phyloP scores from a whole-genome alignment of 2,329 filamentous ascomycete species.

The Curvularia verruculosa region DNA sequence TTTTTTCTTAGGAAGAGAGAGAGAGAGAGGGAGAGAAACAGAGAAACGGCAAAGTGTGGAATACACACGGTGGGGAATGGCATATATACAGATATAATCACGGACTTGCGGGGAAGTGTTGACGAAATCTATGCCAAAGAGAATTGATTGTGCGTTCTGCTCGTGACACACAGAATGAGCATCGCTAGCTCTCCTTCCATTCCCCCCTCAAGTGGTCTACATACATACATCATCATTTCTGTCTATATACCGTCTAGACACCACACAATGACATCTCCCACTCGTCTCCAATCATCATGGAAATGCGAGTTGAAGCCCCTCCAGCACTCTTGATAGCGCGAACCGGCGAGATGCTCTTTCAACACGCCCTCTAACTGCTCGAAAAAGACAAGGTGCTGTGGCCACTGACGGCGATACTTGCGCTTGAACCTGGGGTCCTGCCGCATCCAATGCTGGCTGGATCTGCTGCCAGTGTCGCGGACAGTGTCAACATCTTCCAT shows the following conservation, averaged over 20 bases:
- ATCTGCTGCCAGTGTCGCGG: constrained; percentile 24
- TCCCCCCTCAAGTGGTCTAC: not conserved
- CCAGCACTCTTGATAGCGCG: constrained; percentile 63
- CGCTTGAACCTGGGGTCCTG: constrained; percentile 32
- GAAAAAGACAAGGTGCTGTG: constrained; percentile 61
- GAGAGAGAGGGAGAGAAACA: too few relatives aligned
- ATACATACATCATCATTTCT: not conserved
- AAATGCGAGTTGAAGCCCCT: constrained; percentile 66
- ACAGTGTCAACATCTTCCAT: constrained; percentile 47
- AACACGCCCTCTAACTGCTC: constrained; percentile 62
- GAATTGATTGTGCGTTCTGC: not conserved
- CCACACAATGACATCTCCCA: constrained; percentile 69
- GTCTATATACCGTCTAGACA: constrained; percentile 42
- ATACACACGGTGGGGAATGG: not conserved
- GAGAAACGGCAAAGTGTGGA: not conserved
- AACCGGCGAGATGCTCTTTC: constrained; percentile 50
- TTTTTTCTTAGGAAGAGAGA: too few relatives aligned
- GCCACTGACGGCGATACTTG: constrained; percentile 46
- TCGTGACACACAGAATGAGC: not conserved
- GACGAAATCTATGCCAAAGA: not conserved
- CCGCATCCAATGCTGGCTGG: constrained; percentile 30
- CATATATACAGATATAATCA: too few relatives aligned
- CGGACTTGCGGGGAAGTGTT: not conserved
- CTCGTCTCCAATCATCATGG: constrained; percentile 66
- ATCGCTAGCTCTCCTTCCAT: not conserved